These are phyloP conservation scores for Eragrostis nindensis DNA, from an alignment of 176 grass and related monocot species.

Conservation along the genomic window DNA sequence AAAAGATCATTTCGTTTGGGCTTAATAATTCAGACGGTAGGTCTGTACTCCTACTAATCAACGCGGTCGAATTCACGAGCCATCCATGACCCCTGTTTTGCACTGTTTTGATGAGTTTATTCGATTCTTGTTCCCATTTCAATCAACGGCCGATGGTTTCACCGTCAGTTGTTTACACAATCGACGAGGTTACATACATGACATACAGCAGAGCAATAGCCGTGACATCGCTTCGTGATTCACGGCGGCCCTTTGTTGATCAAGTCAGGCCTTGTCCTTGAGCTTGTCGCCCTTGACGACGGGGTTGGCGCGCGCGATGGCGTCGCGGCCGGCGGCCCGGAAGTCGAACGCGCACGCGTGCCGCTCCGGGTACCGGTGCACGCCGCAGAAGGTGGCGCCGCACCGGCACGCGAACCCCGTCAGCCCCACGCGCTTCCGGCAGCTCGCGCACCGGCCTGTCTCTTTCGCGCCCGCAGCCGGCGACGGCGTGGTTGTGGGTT, in stretches of 20 bases:
- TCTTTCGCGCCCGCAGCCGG: no score
- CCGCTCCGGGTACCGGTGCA: conserved; percentile 49
- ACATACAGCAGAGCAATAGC: neutral
- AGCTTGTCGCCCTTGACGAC: conserved; percentile 52
- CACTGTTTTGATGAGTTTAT: no score
- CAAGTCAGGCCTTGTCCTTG: conserved; percentile 46
- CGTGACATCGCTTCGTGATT: neutral
- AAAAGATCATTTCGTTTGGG: no score
- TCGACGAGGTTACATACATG: neutral
- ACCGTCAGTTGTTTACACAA: conserved; percentile 9
- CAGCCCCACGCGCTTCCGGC: conserved; percentile 48
- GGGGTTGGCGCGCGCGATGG: conserved; percentile 54
- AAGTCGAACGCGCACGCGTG: conserved; percentile 57
- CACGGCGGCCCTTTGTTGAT: no score
- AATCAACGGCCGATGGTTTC: conserved; percentile 25
- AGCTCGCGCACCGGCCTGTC: conserved; percentile 42
- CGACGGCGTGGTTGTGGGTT: neutral
- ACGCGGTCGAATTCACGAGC: neutral
- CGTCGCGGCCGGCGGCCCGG: conserved; percentile 46
- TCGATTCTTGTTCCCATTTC: neutral
- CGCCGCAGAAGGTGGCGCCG: conserved; percentile 49
- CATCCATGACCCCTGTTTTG: neutral
- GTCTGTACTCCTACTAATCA: no score
- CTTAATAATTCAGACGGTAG: no score
- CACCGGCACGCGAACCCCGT: conserved; percentile 50